Evolutionary conservation across 768 basidiomycete species (phyloP).

Genomic region (Serendipita indica): DNA sequence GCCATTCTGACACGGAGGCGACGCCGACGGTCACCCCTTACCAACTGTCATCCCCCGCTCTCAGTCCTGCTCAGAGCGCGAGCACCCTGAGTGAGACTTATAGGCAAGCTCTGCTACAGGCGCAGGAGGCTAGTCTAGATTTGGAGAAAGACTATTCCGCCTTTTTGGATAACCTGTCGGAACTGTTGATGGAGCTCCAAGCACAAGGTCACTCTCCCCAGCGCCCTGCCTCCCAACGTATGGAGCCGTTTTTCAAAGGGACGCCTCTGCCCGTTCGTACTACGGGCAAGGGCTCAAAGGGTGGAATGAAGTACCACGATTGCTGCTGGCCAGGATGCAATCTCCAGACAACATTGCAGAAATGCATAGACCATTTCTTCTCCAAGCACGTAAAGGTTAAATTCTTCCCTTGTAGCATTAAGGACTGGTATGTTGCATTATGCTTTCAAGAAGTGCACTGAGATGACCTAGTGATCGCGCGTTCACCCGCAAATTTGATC

Average conservation of each 20-base stretch:
- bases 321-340: not conserved
- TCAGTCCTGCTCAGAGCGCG: too few relatives aligned
- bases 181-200: not conserved
- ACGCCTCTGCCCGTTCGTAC: not conserved
- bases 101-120: not conserved
- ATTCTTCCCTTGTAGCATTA: not conserved
- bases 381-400: not conserved
- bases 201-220: not conserved
- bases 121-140: not conserved
- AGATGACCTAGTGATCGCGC: not conserved
- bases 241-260: not conserved
- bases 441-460: not conserved
- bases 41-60: too few relatives aligned
- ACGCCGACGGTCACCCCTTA: too few relatives aligned
- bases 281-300: slow-evolving; percentile 4
- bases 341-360: not conserved
- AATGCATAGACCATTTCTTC: slow-evolving; percentile 6
- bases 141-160: too few relatives aligned
- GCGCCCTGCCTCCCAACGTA: not conserved
- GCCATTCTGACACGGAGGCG: too few relatives aligned
- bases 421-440: not conserved
- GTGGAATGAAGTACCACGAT: not conserved
- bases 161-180: not conserved
- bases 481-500: slow-evolving; percentile 8
- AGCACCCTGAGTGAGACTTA: not conserved